Conservation (phyloP, 1,284 basidiomycete genomes). For the Bondarzewia mesenterica region DNA sequence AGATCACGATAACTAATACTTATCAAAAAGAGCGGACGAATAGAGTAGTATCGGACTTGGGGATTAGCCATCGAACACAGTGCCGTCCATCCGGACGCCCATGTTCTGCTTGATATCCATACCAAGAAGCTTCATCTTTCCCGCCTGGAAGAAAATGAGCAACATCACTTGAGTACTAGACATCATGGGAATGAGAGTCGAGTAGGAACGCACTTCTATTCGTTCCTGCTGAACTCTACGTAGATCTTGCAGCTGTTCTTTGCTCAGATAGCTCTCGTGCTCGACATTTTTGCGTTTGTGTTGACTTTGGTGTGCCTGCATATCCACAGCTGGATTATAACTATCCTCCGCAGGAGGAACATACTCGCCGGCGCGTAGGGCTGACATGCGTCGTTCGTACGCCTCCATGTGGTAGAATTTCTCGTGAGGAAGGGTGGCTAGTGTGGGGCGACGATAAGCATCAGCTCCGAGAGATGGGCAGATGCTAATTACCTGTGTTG, state of each 20-base stretch:
- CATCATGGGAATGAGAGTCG: neutral
- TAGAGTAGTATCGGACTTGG: too few species aligned
- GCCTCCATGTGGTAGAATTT: constrained; percentile 85
- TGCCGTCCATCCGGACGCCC: constrained; percentile 75
- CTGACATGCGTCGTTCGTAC: constrained; percentile 75
- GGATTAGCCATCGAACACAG: constrained; percentile 31
- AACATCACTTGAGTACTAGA: neutral
- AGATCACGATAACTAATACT: neutral
- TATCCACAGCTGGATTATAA: constrained; percentile 77
- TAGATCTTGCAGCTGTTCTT: constrained; percentile 73
- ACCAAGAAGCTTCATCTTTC: constrained; percentile 75
- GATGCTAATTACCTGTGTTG: constrained; percentile 61
- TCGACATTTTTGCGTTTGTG: constrained; percentile 59
- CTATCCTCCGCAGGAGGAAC: constrained; percentile 55
- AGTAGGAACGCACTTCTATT: constrained; percentile 45
- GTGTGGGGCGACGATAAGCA: neutral
- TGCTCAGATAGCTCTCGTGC: constrained; percentile 64
- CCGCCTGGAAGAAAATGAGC: constrained; percentile 36
- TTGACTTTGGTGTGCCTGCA: constrained; percentile 60
- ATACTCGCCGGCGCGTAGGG: constrained; percentile 73
- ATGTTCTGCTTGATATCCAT: constrained; percentile 76
- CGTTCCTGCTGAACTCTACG: constrained; percentile 77
- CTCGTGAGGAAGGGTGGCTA: constrained; percentile 83
- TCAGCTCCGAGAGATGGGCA: neutral
- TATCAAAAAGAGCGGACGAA: neutral